phyloP scores from a whole-genome alignment of 768 basidiomycete genomes.

The Mrakia gelida region DNA sequence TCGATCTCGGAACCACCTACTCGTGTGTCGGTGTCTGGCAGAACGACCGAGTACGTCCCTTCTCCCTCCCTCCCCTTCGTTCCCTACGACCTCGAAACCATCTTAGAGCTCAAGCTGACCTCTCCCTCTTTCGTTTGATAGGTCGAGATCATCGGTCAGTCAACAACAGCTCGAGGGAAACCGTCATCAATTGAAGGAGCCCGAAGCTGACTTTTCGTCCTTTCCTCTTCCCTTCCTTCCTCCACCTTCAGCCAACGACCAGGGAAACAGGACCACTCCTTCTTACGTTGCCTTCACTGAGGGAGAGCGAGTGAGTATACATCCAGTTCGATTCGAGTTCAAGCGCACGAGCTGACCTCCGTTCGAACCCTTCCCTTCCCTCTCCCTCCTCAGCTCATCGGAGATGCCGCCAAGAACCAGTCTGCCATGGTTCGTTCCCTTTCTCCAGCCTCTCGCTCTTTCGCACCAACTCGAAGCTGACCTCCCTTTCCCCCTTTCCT shows the following conservation, averaged over 20 bases:
- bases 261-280: slow-evolving; percentile 98
- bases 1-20: slow-evolving; percentile 33
- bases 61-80: no score
- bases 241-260: slow-evolving; percentile 38
- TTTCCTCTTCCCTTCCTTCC: background rate
- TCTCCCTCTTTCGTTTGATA: background rate
- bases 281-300: slow-evolving; percentile 98
- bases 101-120: background rate
- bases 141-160: slow-evolving; percentile 32
- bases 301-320: slow-evolving; percentile 68
- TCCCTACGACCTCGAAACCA: background rate
- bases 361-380: background rate
- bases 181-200: background rate
- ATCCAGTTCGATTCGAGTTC: background rate
- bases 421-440: slow-evolving; percentile 67
- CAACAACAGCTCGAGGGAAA: background rate
- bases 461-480: background rate
- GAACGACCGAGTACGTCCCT: slow-evolving; percentile 22
- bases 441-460: background rate
- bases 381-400: slow-evolving; percentile 53
- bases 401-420: slow-evolving; percentile 93
- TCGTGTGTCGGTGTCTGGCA: slow-evolving; percentile 31
- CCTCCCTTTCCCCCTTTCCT: background rate
- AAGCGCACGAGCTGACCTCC: background rate
- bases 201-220: slow-evolving; percentile 10